Percentiles rank a stretch among this genome's conserved stretches.
phyloP scores from a whole-genome alignment of 768 basidiomycete species.

The Xanthoconium purpureum region DNA sequence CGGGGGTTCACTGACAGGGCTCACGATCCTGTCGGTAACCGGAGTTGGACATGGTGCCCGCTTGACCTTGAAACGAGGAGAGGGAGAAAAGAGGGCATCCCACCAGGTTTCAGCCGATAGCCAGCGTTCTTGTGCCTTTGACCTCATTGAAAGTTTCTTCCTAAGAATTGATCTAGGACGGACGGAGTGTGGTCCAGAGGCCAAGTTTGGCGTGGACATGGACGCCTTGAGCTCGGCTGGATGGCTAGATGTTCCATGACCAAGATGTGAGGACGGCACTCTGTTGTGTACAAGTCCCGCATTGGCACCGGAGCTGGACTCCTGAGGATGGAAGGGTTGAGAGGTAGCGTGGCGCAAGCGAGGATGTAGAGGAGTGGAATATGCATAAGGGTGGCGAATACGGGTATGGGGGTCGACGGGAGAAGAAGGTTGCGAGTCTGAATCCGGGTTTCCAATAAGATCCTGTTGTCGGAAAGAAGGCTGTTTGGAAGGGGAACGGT shows the following conservation, averaged over 20 bases:
- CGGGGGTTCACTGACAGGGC: conserved; percentile 47
- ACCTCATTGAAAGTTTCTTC: conserved; percentile 20
- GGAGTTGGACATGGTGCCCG: conserved; percentile 24
- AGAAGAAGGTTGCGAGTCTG: conserved; percentile 17
- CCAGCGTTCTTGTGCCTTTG: conserved; percentile 60
- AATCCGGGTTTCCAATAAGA: conserved; percentile 15
- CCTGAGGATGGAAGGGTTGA: conserved; percentile 23
- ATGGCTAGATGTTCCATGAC: background rate
- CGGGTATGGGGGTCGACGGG: conserved; percentile 22
- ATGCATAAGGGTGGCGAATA: conserved; percentile 52
- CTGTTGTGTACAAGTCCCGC: background rate
- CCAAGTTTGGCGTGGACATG: conserved; percentile 66
- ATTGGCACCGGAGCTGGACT: background rate
- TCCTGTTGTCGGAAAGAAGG: conserved; percentile 18
- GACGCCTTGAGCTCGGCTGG: conserved; percentile 46
- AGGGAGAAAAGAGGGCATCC: conserved; percentile 73
- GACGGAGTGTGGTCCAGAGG: conserved; percentile 16
- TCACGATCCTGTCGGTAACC: conserved; percentile 32
- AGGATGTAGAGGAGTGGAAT: conserved; percentile 30
- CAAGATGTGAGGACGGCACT: conserved; percentile 7
- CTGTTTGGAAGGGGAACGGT: conserved; percentile 14
- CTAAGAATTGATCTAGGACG: conserved; percentile 14
- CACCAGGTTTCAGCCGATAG: conserved; percentile 78
- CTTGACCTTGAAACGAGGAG: conserved; percentile 63
- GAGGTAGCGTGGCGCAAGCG: conserved; percentile 22